Evolutionary conservation across 192 early-diverging fungal genomes (phyloP), one percentile per base, ranked within the genome.

Genomic region (Kickxella alabastrina): DNA sequence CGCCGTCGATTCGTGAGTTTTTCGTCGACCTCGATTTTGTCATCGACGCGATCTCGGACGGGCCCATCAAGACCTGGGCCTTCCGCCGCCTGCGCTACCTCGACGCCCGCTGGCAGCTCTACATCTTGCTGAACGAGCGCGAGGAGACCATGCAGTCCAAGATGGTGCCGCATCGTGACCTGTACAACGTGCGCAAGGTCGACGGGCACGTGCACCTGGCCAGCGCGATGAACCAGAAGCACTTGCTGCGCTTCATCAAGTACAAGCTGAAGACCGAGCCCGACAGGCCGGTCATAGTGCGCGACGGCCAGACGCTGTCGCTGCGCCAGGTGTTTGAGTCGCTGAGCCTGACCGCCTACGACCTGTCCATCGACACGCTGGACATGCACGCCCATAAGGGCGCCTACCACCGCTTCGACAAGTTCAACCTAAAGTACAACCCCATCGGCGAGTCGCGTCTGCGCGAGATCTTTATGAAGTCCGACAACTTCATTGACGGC

Each of bases 351-450:
- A 92, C 91, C 0, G 91, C 94, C 1, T 97, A 97, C 68, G 92
- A 97, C 56, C 78, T 97, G 19, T 87, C 80, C 18, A 92, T 95
- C 53, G 94, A 97, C 67, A 97, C 91, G 3, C 74, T 97, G 52
- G 94, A 97, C 62, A 95, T 95, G 91, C 94, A 97, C 64, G 90
- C 92, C 1, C 92, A 97, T 77, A 92, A 92, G 46, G 91, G 92
- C 74, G 90, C 92, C 3, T 97, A 93, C 79, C 92, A 97, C 75
- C 79, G 91, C 31, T 94, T 97, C 49, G 94, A 94, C 77, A 94
- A 95, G 68, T 97, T 97, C 80, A 97, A 97, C 60, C 68, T 92
- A 19, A 95, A 97, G 65, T 97, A 97, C 65, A 93, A 93, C 50
- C 94, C 94, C 6, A 79, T 97, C 39, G 94, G 94, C 21, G 92